Evolutionary conservation across 768 basidiomycete genomes (phyloP), one percentile per base, ranked within the genome.

Genomic region (Hygrophorus russula): DNA sequence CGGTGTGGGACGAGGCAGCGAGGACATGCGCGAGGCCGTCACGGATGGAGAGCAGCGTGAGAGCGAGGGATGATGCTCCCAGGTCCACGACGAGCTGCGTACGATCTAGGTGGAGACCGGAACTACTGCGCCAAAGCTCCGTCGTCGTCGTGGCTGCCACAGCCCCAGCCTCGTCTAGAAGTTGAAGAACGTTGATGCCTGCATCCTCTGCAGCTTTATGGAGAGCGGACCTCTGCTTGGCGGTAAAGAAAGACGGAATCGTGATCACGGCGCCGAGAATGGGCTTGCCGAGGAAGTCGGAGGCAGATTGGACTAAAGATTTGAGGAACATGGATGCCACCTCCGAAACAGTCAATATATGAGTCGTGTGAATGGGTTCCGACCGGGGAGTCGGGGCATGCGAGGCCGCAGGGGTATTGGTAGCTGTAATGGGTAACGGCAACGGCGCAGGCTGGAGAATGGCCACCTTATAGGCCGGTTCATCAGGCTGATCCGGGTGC

Each of bases 131-230:
- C 66, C 68, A 68, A 2, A 66, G 46, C 4, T 62, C 60, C 0
- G 71, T 63, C 24, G 78, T 74, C 1, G 79, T 76, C 7, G 71
- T 70, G 1, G 73, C 70, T 1, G 76, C 71, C 0, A 79, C 83
- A 2, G 92, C 91, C 20, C 79, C 90, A 0, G 82, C 75, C 51
- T 97, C 91, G 41, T 94, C 88, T 4, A 97, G 62, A 7, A 97
- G 71, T 59, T 96, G 90, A 7, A 93, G 62, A 13, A 97, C 83
- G 31, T 73, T 70, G 29, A 98, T 71, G 14, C 85, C 94, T 2
- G 90, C 93, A 29, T 79, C 80, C 5, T 71, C 66, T 1, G 88
- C 86, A 0, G 90, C 88, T 40, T 73, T 69, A 49, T 72, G 68
- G 14, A 97, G 68, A 0, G 88, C 90, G 4, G 66, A 69, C 48